Evolutionary conservation across 208 protist species (phyloP).

Genomic region (Leishmania aethiopica): DNA sequence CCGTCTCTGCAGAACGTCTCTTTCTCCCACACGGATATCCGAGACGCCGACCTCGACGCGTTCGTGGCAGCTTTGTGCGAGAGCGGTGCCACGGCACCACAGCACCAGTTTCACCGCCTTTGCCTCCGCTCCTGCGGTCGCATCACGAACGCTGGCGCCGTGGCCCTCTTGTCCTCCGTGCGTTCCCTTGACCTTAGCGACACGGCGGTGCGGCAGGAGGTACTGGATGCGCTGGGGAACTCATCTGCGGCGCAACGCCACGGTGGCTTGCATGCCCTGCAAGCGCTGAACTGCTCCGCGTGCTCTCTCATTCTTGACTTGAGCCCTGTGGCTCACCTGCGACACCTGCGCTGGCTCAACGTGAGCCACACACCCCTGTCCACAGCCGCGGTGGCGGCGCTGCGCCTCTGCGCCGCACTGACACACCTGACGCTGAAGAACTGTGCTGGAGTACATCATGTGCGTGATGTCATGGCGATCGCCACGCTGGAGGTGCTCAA

Average conservation of each 20-base stretch:
- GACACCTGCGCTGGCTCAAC: slow-evolving; percentile 3
- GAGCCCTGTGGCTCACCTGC: not conserved
- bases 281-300: not conserved
- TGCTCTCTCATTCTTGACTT: not conserved
- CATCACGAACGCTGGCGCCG: not conserved
- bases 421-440: slow-evolving; percentile 8
- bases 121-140: slow-evolving; percentile 2
- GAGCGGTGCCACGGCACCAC: not conserved
- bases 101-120: slow-evolving; percentile 12
- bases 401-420: not conserved
- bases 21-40: not conserved
- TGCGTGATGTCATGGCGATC: slow-evolving; percentile 5
- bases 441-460: not conserved
- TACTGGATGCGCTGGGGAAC: slow-evolving; percentile 5
- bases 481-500: slow-evolving; percentile 10
- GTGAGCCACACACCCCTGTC: slow-evolving; percentile 1
- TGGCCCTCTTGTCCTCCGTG: slow-evolving; percentile 10
- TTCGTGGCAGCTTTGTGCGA: slow-evolving; percentile 3
- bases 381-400: not conserved
- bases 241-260: not conserved
- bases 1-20: slow-evolving; percentile 15
- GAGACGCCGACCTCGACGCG: slow-evolving; percentile 6
- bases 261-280: not conserved
- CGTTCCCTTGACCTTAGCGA: slow-evolving; percentile 13
- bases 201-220: slow-evolving; percentile 15